Evolutionary conservation across 768 basidiomycete genomes (phyloP).

Genomic region (Boletus rubescentipes): DNA sequence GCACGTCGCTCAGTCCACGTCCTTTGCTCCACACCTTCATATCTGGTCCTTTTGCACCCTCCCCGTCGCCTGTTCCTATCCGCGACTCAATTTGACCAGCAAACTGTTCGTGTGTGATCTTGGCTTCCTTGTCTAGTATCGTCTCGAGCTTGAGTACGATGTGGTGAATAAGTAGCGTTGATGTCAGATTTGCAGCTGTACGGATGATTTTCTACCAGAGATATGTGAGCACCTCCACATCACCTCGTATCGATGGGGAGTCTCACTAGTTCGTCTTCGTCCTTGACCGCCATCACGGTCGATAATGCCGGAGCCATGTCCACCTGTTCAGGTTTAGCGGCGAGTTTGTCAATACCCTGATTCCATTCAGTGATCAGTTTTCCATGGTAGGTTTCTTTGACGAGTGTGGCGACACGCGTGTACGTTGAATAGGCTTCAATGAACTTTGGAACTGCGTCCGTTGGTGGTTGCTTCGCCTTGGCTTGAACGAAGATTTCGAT

Average conservation of each 20-base stretch:
- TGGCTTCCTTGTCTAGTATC: conserved; percentile 89
- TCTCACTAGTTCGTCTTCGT: conserved; percentile 86
- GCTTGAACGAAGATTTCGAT: conserved; percentile 79
- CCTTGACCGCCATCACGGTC: conserved; percentile 80
- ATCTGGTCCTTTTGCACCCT: conserved; percentile 78
- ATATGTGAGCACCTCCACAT: conserved; percentile 8
- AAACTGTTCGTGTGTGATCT: conserved; percentile 85
- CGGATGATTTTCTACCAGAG: conserved; percentile 68
- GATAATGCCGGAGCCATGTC: conserved; percentile 81
- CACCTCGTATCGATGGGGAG: background rate
- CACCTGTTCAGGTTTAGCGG: conserved; percentile 66
- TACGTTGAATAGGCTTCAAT: conserved; percentile 58
- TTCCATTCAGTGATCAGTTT: conserved; percentile 90
- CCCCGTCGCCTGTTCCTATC: conserved; percentile 69
- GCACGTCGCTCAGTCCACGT: conserved; percentile 69
- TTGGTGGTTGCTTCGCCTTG: conserved; percentile 75
- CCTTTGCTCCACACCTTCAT: conserved; percentile 90
- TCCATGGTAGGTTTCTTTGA: conserved; percentile 83
- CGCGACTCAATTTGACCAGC: conserved; percentile 84
- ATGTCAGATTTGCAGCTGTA: conserved; percentile 74
- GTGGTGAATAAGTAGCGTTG: conserved; percentile 81
- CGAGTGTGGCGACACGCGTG: conserved; percentile 68
- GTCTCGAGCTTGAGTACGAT: conserved; percentile 86
- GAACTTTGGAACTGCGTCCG: conserved; percentile 72
- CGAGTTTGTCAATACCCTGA: conserved; percentile 51